A percentile compares a stretch with the other conserved stretches of the same genome.
Conservation (phyloP, 2,329 filamentous ascomycete genomes). For the Arthrobotrys musiformis region DNA sequence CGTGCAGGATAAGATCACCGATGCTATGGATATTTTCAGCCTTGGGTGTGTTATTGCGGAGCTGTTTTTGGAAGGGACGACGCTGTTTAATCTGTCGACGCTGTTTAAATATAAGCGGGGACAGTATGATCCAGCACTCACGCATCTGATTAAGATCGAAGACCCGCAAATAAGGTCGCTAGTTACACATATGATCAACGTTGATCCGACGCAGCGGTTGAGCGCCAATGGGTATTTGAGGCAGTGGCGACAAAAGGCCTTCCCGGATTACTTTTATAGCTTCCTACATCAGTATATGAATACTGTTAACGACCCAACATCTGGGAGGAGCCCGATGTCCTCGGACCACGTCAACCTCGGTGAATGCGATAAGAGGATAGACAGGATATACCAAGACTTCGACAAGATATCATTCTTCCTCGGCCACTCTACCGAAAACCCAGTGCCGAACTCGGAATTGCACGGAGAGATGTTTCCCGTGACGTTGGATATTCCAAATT, state of each 20-base stretch:
- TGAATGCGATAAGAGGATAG: conserved; percentile 92
- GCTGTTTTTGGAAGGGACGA: conserved; percentile 84
- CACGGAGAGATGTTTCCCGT: conserved; percentile 72
- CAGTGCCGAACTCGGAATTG: conserved; percentile 61
- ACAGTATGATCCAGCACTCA: conserved; percentile 87
- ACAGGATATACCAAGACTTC: conserved; percentile 91
- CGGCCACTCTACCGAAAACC: conserved; percentile 72
- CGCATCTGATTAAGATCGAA: conserved; percentile 84
- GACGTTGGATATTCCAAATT: conserved; percentile 85
- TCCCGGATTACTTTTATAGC: conserved; percentile 96
- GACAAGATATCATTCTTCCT: conserved; percentile 98
- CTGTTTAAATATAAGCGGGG: conserved; percentile 92
- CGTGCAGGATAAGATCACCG: conserved; percentile 74
- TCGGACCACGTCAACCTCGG: conserved; percentile 62
- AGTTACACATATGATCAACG: conserved; percentile 94
- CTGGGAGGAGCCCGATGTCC: conserved; percentile 77
- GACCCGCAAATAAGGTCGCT: conserved; percentile 81
- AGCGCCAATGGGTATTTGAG: conserved; percentile 93
- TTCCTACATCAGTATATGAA: conserved; percentile 99
- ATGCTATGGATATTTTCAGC: conserved; percentile 99
- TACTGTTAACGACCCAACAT: conserved; percentile 88
- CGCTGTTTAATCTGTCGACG: conserved; percentile 97
- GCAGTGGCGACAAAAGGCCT: conserved; percentile 90
- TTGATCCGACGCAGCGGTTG: conserved; percentile 90
- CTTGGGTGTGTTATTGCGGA: conserved; percentile 96